Conservation (phyloP, 2,329 filamentous ascomycete genomes). For the Aspergillus sojae region DNA sequence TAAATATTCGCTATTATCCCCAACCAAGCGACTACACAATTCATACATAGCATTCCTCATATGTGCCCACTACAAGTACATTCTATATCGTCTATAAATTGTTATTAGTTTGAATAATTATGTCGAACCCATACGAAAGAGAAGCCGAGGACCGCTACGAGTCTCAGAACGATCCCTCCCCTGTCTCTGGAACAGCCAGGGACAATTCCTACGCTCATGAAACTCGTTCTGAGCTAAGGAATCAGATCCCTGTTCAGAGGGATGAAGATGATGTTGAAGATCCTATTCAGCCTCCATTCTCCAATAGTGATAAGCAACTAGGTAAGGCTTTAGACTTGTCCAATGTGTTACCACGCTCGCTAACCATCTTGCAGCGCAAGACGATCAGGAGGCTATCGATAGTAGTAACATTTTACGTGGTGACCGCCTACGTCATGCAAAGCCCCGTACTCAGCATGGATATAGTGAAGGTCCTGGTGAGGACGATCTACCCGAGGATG, state of each 20-base stretch:
- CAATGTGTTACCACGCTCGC: background rate
- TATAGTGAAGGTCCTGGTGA: constrained; percentile 30
- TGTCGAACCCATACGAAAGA: constrained; percentile 28
- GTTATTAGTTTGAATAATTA: constrained; percentile 4
- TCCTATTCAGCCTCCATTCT: constrained; percentile 33
- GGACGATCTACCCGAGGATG: constrained; percentile 23
- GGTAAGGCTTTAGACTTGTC: constrained; percentile 24
- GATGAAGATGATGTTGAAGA: constrained; percentile 30
- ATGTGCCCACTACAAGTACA: too few species aligned
- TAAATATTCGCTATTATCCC: background rate
- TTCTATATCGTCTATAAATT: too few species aligned
- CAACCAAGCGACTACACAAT: too few species aligned
- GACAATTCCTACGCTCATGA: constrained; percentile 31
- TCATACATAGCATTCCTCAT: background rate
- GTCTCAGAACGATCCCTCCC: constrained; percentile 29
- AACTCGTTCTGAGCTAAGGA: constrained; percentile 16
- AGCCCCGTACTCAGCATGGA: constrained; percentile 21
- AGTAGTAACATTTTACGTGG: constrained; percentile 27
- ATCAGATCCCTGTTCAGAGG: constrained; percentile 25
- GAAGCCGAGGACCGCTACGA: constrained; percentile 34
- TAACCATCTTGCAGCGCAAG: constrained; percentile 14
- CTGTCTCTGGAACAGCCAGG: constrained; percentile 21
- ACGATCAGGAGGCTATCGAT: constrained; percentile 27
- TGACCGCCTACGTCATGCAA: constrained; percentile 27
- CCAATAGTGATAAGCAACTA: constrained; percentile 30